Percentiles rank a stretch among this genome's conserved stretches.
Evolutionary conservation across 257 asterid species (phyloP).

Genomic region (Primulina eburnea): DNA sequence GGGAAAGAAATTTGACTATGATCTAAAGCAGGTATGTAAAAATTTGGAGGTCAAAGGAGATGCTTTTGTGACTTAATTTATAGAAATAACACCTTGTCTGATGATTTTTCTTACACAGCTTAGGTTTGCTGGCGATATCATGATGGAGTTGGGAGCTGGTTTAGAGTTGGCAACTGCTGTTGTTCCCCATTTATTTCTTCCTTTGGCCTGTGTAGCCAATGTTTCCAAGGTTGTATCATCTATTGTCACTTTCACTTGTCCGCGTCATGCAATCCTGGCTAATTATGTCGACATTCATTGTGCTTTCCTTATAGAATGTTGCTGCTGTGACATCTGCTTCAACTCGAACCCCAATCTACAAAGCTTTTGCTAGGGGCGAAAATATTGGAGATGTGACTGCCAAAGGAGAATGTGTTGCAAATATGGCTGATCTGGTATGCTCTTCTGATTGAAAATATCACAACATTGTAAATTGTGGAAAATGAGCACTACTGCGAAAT

Average conservation of each 20-base stretch:
- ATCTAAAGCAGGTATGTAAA: conserved; percentile 78
- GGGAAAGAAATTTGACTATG: conserved; percentile 96
- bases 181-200: conserved; percentile 88
- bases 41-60: conserved; percentile 12
- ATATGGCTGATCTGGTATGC: conserved; percentile 92
- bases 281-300: conserved; percentile 24
- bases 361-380: conserved; percentile 99
- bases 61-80: not conserved
- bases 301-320: conserved; percentile 63
- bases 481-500: conserved; percentile 13
- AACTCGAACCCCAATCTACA: conserved; percentile 96
- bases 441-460: conserved; percentile 18
- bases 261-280: conserved; percentile 7
- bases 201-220: conserved; percentile 97
- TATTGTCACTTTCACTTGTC: conserved; percentile 15
- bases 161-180: conserved; percentile 90
- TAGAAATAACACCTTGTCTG: conserved; percentile 18
- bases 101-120: conserved; percentile 52
- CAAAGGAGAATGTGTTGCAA: conserved; percentile 95
- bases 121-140: conserved; percentile 89
- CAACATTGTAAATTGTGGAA: conserved; percentile 14
- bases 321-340: conserved; percentile 96
- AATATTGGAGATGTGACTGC: conserved; percentile 99
- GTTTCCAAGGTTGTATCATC: conserved; percentile 70
- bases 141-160: conserved; percentile 98